Evolutionary conservation across 2,329 filamentous ascomycete genomes (phyloP), one percentile per base, ranked within the genome.

Genomic region (Pseudogymnoascus sp.): DNA sequence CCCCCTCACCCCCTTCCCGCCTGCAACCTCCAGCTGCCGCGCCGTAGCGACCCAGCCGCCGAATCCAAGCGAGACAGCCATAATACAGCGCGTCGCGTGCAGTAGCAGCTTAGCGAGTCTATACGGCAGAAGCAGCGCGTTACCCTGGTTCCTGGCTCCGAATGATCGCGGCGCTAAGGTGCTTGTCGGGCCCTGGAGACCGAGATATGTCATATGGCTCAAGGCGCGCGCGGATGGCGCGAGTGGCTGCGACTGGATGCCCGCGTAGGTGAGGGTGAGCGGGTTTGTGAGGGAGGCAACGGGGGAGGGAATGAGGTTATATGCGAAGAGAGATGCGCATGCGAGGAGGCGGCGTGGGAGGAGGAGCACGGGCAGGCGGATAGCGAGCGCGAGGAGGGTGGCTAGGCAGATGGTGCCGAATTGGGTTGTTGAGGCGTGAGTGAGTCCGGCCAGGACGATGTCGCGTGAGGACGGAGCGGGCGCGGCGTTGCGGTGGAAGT

Each of bases 1-100:
- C 7, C 95, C 95, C 54, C 85, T 85, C 61, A 88, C 73, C 0
- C 84, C 82, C 61, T 75, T 68, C 42, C 47, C 70, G 40, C 64
- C 73, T 71, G 77, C 79, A 18, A 95, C 79, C 61, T 83, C 80
- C 3, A 97, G 79, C 75, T 89, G 87, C 67, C 91, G 87, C 10
- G 95, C 93, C 37, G 93, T 96, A 57, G 91, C 89, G 7, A 97
- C 91, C 95, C 95, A 99, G n/a, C 91, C 93, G 3, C 90, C 93
- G 71, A 97, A 96, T 0, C 93, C 93, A 31, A 99, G 83, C 0
- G 87, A 90, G 57, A 93, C 86, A 0, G 91, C 91, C 85, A 97
- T 96, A 71, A 97, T 89, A 73, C 93, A 90, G 16, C 93, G 86
- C 1, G 92, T 95, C 2, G 93, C 91, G 69, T 97, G 91, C 3